Base-by-base conservation (phyloP, 2,329 filamentous ascomycete genomes). In the Mycosphaerella sp. region DNA sequence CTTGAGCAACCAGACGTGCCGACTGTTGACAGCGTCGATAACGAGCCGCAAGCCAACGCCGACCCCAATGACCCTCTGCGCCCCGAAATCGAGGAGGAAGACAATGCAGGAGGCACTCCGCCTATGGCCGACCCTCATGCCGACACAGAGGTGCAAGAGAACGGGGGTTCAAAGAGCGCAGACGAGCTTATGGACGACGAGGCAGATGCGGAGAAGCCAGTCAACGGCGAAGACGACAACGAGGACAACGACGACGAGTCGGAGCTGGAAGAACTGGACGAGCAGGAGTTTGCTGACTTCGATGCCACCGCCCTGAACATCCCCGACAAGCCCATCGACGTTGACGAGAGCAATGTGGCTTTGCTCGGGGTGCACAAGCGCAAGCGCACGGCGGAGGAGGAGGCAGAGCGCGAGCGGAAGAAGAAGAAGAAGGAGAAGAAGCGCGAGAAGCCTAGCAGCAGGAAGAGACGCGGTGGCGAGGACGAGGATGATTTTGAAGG, bases 211-310 rank as follows among this genome's bases (percentile, higher is more conserved):
- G 56, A 43, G 9, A 56, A 60, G 29, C 51, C 54, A 34, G 59
- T 61, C 43, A 58, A 56, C 21, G 52, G 50, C 39, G 69, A 70
- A 31, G 57, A 68, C 46, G 66, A 64, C 34, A 73, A 72, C 29
- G 72, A 70, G 32, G 67, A 79, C 34, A 80, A 79, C 14, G 81
- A 83, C 63, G 77, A 80, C 51, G 82, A 85, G 60, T 84, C 81
- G 2, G 69, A 70, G 23, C 74, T 85, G 31, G 83, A 81, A 12
- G 82, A 85, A 64, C 75, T 85, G 49, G 81, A 85, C 62, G 82
- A 85, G 65, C 78, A 78, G 40, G 79, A 84, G 65, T 83, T 85
- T 60, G 80, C 82, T 58, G 78, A 84, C 63, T 85, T 85, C 63
- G 80, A 85, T 62, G 78, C 80, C 0, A 76, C 75, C 54, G 79